Evolutionary conservation across 2,329 filamentous ascomycete species (phyloP), one percentile per base, ranked within the genome.

Genomic region (Exophiala lecanii-corni): DNA sequence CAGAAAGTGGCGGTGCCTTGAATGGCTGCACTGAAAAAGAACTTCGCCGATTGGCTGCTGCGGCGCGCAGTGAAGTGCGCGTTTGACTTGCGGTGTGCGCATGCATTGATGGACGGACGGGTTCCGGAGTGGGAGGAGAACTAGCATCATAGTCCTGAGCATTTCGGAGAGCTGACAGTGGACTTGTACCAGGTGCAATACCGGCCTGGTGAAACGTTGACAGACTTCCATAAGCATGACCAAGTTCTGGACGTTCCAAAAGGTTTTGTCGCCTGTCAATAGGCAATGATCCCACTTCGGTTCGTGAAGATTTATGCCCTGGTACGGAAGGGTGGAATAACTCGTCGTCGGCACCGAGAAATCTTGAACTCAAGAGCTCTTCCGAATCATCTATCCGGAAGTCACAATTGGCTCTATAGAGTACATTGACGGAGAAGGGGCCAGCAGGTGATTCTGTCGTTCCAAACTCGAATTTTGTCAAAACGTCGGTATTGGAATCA

Each of bases 21-120:
- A 98, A 98, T 0, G 91, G 89, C 56, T 94, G 87, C 57, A 96
- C 95, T 1, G 87, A 94, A 16, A 95, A 79, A 0, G 88, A 96
- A 5, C 86, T 82, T 40, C 88, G 79, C 55, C 89, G 78, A 40
- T 74, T 74, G 36, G 75, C 68, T 16, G 65, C 58, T 10, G 69
- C 64, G 5, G 70, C 70, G 28, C 71, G 67, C 43, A 70, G 63
- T 40, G 66, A 74, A 43, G 66, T 72, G 57, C 69, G 77, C 53
- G 67, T 73, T 47, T 72, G 69, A 12, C 63, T 62, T 16, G 60
- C 65, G 34, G 69, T 64, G 48, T 65, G 63, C 47, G 70, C 62
- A 18, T 71, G 59, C 48, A 70, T 73, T 49, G 32, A 20, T 4
- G 72, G 71, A 21, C 73, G 69, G 13, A 71, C 70, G 40, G 71